A percentile compares a stretch with the other conserved stretches of the same genome.
phyloP scores from a whole-genome alignment of 2,329 filamentous ascomycete species.

The Salinomyces thailandicus region DNA sequence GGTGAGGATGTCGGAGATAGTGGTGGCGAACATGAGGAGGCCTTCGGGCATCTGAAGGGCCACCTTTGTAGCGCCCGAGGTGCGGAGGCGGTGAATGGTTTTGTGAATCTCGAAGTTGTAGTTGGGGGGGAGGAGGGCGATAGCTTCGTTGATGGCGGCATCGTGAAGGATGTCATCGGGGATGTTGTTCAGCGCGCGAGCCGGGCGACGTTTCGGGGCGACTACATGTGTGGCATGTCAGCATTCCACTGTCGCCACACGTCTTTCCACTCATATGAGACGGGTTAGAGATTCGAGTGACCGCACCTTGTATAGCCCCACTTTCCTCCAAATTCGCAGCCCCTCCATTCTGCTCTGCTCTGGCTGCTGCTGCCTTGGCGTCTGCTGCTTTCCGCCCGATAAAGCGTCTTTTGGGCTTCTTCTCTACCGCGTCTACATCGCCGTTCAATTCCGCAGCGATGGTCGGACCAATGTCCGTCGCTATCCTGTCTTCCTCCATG shows the following conservation, averaged over 20 bases:
- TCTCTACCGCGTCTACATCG: conserved; percentile 40
- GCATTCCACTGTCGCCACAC: too few relatives aligned
- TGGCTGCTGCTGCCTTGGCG: conserved; percentile 46
- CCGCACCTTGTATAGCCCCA: conserved; percentile 53
- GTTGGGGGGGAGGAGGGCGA: conserved; percentile 79
- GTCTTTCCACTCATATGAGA: too few relatives aligned
- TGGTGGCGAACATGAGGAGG: conserved; percentile 87
- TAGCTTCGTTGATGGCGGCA: conserved; percentile 73
- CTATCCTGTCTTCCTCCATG: conserved; percentile 71
- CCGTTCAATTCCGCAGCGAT: conserved; percentile 52
- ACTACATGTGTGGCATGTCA: conserved; percentile 40
- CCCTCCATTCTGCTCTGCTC: conserved; percentile 29
- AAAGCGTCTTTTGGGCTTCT: conserved; percentile 83
- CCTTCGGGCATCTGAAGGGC: conserved; percentile 98
- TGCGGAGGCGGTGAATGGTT: conserved; percentile 87
- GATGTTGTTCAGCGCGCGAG: conserved; percentile 81
- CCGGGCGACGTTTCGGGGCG: conserved; percentile 58
- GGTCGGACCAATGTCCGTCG: conserved; percentile 59
- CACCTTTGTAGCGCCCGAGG: conserved; percentile 65
- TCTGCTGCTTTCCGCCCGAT: conserved; percentile 70
- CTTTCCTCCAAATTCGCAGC: conserved; percentile 45
- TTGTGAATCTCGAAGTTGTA: conserved; percentile 99
- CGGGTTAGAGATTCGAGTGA: too few relatives aligned
- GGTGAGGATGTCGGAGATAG: conserved; percentile 89
- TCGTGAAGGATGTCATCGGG: conserved; percentile 80